These are phyloP conservation scores for Rauvolfia tetraphylla DNA, from an alignment of 257 asterid genomes.

Conservation along the genomic window DNA sequence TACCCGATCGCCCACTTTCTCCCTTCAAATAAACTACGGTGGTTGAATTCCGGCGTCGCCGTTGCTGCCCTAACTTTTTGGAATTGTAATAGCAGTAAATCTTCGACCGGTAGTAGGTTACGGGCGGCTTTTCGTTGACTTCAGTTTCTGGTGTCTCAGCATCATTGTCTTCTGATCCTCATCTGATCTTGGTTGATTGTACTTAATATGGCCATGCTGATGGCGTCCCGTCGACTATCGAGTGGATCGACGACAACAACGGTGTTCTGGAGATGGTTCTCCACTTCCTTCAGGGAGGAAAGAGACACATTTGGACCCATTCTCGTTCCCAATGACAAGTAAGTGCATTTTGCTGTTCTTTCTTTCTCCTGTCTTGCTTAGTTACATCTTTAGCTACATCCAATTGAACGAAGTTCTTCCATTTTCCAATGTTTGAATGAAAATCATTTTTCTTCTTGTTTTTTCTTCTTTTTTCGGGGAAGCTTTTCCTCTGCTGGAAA, in stretches of 20 bases:
- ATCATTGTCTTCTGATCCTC: not conserved
- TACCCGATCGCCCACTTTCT: not conserved
- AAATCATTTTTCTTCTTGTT: not conserved
- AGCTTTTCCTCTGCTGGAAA: not conserved
- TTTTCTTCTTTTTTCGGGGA: not conserved
- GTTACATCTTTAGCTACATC: not conserved
- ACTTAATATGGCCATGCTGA: slow-evolving; percentile 49
- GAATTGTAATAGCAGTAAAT: not conserved
- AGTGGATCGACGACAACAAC: slow-evolving; percentile 33
- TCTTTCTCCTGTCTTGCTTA: not conserved
- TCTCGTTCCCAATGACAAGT: slow-evolving; percentile 81
- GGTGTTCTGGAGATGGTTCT: slow-evolving; percentile 53
- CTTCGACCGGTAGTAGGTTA: not conserved
- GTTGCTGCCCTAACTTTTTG: not conserved
- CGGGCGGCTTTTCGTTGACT: not conserved
- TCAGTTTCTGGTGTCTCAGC: not conserved
- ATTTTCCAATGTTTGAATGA: not conserved
- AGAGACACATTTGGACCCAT: slow-evolving; percentile 92
- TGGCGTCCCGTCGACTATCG: slow-evolving; percentile 56
- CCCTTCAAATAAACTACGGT: not conserved
- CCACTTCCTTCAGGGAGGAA: slow-evolving; percentile 76
- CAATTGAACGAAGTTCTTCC: not conserved
- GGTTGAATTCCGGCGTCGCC: slow-evolving; percentile 1
- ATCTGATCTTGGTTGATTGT: not conserved
- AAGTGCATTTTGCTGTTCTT: slow-evolving; percentile 10